Conservation (phyloP, 768 basidiomycete species). For the Leucosporidium creatinivorum region DNA sequence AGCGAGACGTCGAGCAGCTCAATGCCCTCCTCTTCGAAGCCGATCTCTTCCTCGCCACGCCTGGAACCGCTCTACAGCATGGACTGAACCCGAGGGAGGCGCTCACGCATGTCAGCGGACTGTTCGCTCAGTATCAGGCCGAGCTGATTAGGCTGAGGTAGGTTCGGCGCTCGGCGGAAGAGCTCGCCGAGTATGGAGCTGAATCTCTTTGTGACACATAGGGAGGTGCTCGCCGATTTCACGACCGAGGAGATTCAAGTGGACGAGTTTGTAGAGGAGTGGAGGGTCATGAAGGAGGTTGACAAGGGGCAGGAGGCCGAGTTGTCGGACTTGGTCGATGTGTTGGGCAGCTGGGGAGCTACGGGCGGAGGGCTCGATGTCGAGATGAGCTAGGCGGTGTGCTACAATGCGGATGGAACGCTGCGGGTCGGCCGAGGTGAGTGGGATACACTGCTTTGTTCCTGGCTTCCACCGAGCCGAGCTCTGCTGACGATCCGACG, state of each 20-base stretch:
- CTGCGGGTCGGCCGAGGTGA: not conserved
- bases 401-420: too few species aligned
- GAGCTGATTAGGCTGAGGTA: constrained; percentile 30
- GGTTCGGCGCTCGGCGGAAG: not conserved
- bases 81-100: constrained; percentile 31
- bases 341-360: constrained; percentile 27
- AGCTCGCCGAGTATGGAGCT: not conserved
- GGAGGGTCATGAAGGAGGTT: constrained; percentile 33
- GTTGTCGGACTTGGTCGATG: constrained; percentile 24
- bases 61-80: constrained; percentile 19
- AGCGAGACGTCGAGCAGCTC: constrained; percentile 26
- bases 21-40: constrained; percentile 26
- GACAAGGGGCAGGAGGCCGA: constrained; percentile 33
- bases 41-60: constrained; percentile 28
- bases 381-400: constrained; percentile 18
- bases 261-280: constrained; percentile 28
- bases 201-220: not conserved
- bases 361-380: constrained; percentile 13
- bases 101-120: constrained; percentile 21
- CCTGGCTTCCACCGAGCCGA: not conserved
- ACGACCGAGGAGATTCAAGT: constrained; percentile 28
- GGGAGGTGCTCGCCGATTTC: constrained; percentile 33
- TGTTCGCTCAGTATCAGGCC: constrained; percentile 25
- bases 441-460: not conserved
- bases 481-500: too few species aligned